phyloP scores from a whole-genome alignment of 768 basidiomycete species.

The Panaeolus cyanescens region DNA sequence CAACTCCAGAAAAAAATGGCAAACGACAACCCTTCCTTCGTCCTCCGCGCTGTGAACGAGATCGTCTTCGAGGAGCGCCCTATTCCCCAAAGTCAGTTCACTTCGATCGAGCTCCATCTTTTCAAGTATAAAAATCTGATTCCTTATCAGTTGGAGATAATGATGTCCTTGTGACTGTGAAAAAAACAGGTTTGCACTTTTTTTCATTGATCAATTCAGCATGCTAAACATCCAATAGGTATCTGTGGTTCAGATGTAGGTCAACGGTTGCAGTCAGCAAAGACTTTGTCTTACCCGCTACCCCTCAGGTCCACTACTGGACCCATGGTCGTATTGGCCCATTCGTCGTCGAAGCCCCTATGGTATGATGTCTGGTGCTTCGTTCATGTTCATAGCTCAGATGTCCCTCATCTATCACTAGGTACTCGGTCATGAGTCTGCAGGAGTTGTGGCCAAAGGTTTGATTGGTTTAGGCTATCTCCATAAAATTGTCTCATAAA shows the following conservation, averaged over 20 bases:
- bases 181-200: slow-evolving; percentile 75
- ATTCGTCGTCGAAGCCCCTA: slow-evolving; percentile 78
- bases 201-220: background rate
- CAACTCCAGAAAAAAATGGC: slow-evolving; percentile 36
- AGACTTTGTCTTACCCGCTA: background rate
- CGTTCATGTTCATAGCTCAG: background rate
- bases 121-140: slow-evolving; percentile 5
- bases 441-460: slow-evolving; percentile 78
- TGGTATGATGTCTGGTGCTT: slow-evolving; percentile 44
- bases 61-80: slow-evolving; percentile 73
- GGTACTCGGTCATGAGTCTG: slow-evolving; percentile 95
- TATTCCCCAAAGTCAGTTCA: slow-evolving; percentile 64
- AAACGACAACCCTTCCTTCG: slow-evolving; percentile 80
- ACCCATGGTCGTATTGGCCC: slow-evolving; percentile 80
- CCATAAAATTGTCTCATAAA: background rate
- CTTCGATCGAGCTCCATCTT: slow-evolving; percentile 5
- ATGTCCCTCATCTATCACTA: slow-evolving; percentile 5
- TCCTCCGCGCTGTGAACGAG: slow-evolving; percentile 68
- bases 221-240: slow-evolving; percentile 42
- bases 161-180: slow-evolving; percentile 87
- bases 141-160: slow-evolving; percentile 54
- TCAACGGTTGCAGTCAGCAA: slow-evolving; percentile 4
- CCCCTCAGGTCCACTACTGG: slow-evolving; percentile 70
- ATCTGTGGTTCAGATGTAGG: slow-evolving; percentile 90
- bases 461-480: background rate